Conservation (phyloP, 2,329 filamentous ascomycete genomes). For the Ceratocystis huliohia region DNA sequence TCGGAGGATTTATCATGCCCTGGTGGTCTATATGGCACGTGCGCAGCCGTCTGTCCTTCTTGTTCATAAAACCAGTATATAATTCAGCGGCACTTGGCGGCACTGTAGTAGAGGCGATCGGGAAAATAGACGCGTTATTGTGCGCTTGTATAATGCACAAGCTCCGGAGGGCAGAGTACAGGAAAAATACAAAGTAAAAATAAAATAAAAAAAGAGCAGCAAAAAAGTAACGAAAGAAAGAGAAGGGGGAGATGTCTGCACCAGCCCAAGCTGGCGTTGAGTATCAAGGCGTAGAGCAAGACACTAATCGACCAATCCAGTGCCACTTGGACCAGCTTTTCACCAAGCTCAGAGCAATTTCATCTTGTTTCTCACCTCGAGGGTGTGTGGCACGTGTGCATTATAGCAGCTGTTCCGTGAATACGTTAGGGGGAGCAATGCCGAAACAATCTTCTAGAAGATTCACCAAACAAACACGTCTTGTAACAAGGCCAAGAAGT, state of each 20-base stretch:
- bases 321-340: background rate
- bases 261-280: background rate
- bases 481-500: background rate
- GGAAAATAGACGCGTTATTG: slow-evolving; percentile 2
- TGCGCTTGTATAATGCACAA: background rate
- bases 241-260: background rate
- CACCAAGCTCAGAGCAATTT: background rate
- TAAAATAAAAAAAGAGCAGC: background rate
- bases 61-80: slow-evolving; percentile 5
- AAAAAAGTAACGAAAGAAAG: background rate
- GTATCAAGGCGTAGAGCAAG: background rate
- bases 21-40: background rate
- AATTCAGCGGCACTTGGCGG: slow-evolving; percentile 10
- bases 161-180: background rate
- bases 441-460: slow-evolving; percentile 1
- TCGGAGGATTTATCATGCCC: slow-evolving; percentile 10
- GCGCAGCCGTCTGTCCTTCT: background rate
- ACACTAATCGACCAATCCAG: background rate
- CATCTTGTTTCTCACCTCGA: background rate
- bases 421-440: background rate
- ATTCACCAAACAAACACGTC: background rate
- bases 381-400: background rate
- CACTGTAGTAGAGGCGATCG: background rate
- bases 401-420: background rate
- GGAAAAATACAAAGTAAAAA: background rate